Base-by-base conservation (phyloP, 148 eudicot species). In the Diospyros lotus region DNA sequence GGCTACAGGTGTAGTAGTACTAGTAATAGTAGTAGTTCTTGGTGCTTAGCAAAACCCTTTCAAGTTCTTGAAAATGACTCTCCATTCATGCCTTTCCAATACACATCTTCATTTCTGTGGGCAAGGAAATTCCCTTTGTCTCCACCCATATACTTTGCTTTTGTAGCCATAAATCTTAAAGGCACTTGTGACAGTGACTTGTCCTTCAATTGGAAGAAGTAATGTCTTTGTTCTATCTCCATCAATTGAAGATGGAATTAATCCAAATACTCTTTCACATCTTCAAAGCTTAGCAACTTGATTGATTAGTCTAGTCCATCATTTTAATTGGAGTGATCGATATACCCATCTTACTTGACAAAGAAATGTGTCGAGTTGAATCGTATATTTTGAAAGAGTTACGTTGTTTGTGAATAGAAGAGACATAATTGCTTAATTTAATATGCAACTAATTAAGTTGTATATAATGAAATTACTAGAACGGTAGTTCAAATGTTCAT, bases 61-160 rank as follows among this genome's bases (percentile, higher is more conserved):
- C n/a, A 64, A 17, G 41, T 40, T 55, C 50, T 71, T 58, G 76
- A 80, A 76, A 75, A 80, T 76, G 82, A 80, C 79, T 71, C 61
- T 75, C 58, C 69, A 68, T 8, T 72, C 28, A 28, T 11, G 9
- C 66, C 66, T 74, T 71, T 69, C 43, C 17, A 70, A 75, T 69
- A 66, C 60, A 66, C 56, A 73, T 67, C 44, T 76, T 78, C 28
- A 28, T 28, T 28, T 28, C 28, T 28, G 12, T n/a, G 41, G 72
- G 72, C 56, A 73, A 66, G 64, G 71, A 77, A 76, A 80, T 80
- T 80, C 83, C 72, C 77, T 76, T 76, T 80, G 83, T 73, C 71
- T 77, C 69, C 61, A 42, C 74, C 75, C 71, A 58, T 61, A 50
- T 41, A 40, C 43, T 1, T 64, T 63, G 74, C 75, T 77, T 72